phyloP scores from a whole-genome alignment of 2,329 filamentous ascomycete genomes.

The Podosphaera leucotricha region DNA sequence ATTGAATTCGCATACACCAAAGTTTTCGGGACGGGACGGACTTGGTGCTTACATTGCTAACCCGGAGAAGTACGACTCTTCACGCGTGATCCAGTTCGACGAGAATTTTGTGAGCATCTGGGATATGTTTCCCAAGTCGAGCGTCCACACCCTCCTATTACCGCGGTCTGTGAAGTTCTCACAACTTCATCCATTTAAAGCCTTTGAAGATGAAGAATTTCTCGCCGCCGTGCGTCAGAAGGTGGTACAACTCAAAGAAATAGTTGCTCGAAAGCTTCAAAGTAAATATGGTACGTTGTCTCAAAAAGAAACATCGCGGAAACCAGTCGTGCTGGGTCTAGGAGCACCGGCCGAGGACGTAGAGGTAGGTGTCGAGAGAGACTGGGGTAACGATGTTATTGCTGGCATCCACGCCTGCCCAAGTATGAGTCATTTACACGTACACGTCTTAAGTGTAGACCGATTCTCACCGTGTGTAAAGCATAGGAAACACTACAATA shows the following conservation, averaged over 20 bases:
- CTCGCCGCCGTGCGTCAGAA: constrained; percentile 38
- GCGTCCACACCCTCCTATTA: constrained; percentile 69
- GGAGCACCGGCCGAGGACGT: constrained; percentile 21
- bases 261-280: constrained; percentile 55
- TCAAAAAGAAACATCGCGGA: constrained; percentile 34
- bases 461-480: constrained; percentile 48
- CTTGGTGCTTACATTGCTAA: constrained; percentile 42
- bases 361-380: constrained; percentile 42
- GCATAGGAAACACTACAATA: constrained; percentile 77
- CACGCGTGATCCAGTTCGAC: constrained; percentile 39
- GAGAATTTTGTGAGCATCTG: constrained; percentile 53
- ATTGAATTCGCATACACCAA: constrained; percentile 3
- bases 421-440: constrained; percentile 77
- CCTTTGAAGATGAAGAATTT: constrained; percentile 48
- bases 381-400: constrained; percentile 55
- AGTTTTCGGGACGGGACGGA: constrained; percentile 28
- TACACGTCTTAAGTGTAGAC: constrained; percentile 69
- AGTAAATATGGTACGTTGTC: constrained; percentile 43
- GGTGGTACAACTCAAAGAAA: constrained; percentile 30
- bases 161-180: constrained; percentile 41
- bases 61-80: constrained; percentile 34
- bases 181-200: constrained; percentile 50
- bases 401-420: constrained; percentile 70
- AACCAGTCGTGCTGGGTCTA: constrained; percentile 36
- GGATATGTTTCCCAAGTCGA: constrained; percentile 70